These are phyloP conservation scores for Glaciozyma antarctica DNA, from an alignment of 768 basidiomycete genomes.

Conservation along the genomic window DNA sequence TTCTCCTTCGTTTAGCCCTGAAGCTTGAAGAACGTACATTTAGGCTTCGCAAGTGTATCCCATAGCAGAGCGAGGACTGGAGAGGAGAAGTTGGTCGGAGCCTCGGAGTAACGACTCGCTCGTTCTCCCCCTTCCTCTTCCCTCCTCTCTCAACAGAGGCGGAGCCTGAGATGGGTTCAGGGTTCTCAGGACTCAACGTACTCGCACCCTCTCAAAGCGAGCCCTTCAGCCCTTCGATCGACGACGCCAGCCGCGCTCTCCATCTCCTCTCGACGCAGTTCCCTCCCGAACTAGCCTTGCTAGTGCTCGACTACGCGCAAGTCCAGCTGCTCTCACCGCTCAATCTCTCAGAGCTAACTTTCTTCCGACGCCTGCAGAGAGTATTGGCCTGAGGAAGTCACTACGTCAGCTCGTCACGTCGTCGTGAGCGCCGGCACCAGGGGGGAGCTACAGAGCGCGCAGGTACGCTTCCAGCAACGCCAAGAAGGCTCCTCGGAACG, in stretches of 20 bases:
- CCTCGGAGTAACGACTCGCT: too few species aligned
- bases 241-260: background rate
- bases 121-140: too few species aligned
- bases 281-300: background rate
- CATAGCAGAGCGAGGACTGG: too few species aligned
- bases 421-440: background rate
- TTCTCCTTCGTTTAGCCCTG: too few species aligned
- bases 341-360: background rate
- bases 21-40: too few species aligned
- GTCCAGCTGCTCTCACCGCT: background rate
- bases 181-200: background rate
- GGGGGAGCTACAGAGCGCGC: background rate
- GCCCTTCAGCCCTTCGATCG: background rate
- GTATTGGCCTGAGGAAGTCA: background rate
- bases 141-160: too few species aligned
- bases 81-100: too few species aligned
- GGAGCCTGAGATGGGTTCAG: too few species aligned
- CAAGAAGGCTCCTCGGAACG: background rate
- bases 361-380: background rate
- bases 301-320: background rate
- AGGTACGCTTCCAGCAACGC: too few species aligned
- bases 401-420: background rate
- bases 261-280: background rate
- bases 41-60: too few species aligned
- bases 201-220: background rate